Evolutionary conservation across 345 rosid species (phyloP), one percentile per base, ranked within the genome.

Genomic region (Acer saccharum): DNA sequence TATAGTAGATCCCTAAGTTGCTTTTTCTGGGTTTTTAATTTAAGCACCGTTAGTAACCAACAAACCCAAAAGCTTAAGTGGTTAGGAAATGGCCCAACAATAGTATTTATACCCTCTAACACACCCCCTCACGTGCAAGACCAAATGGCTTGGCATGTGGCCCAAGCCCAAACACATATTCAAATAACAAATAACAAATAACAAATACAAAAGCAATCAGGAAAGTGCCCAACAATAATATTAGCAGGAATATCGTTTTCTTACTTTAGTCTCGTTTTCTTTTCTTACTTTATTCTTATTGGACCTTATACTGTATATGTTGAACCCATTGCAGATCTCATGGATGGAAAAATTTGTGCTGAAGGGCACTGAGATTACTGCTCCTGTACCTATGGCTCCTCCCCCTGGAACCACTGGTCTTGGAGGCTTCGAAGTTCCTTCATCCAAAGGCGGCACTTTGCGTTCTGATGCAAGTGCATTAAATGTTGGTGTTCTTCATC

Each of bases 401-500:
- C 96, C 93, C 39, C 82, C 95, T 1, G 95, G 95, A 83, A 96
- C 99, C 63, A 96, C 99, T 43, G 99, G 99, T 32, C 99, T 96
- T 73, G 99, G 99, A 78, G 99, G 99, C 71, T 96, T 96, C 84
- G 99, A 96, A 68, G 99, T 94, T 85, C 99, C 99, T 62, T 92
- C 92, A 66, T 92, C 99, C 54, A 94, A 87, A 86, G 99, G 99
- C 62, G 84, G 94, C 65, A 90, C 91, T 80, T 76, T 96, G 81
- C 97, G 99, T 68, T 88, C 98, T 80, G 98, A 96, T 81, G 99
- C 99, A 32, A 96, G 99, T 81, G 95, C 98, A 71, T 83, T 96
- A 84, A 96, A 96, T 54, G 77, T 96, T 68, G 99, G 99, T 68
- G 99, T 96, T 85, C 95, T 96, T 58, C 99, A 96, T 88, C 94